Conservation (phyloP, 75 land plant genomes). For the Sequoiadendron giganteum region DNA sequence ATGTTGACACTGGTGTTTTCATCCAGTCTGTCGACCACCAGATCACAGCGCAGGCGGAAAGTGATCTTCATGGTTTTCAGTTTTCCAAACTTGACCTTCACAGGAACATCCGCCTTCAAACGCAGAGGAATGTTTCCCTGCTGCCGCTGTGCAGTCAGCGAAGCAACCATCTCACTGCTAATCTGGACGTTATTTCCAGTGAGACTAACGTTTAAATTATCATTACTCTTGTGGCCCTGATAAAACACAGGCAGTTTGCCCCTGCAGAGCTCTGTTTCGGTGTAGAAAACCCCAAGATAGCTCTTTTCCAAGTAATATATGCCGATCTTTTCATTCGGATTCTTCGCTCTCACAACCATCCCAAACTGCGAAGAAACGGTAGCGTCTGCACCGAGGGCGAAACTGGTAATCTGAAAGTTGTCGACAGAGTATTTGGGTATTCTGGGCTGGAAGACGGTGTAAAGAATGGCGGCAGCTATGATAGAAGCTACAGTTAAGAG, state of each 20-base stretch:
- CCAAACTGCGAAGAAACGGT: constrained; percentile 25
- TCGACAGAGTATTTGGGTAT: constrained; percentile 29
- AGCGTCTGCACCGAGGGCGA: background rate
- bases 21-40: constrained; percentile 49
- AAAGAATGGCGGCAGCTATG: constrained; percentile 28
- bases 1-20: no score
- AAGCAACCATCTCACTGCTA: no score
- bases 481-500: constrained; percentile 23
- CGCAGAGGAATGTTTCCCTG: no score
- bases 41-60: constrained; percentile 29
- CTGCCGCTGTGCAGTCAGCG: no score
- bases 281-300: no score
- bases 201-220: constrained; percentile 18
- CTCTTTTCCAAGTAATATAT: no score
- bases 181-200: background rate
- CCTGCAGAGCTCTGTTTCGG: constrained; percentile 17
- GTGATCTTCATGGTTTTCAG: constrained; percentile 20
- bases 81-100: no score
- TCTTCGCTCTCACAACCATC: constrained; percentile 26
- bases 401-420: constrained; percentile 6
- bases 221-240: constrained; percentile 48
- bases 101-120: no score
- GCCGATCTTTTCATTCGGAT: constrained; percentile 36
- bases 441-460: constrained; percentile 10
- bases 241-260: constrained; percentile 40